These are phyloP conservation scores for Trichoderma sp. DNA, from an alignment of 2,329 filamentous ascomycete species.

Conservation along the genomic window DNA sequence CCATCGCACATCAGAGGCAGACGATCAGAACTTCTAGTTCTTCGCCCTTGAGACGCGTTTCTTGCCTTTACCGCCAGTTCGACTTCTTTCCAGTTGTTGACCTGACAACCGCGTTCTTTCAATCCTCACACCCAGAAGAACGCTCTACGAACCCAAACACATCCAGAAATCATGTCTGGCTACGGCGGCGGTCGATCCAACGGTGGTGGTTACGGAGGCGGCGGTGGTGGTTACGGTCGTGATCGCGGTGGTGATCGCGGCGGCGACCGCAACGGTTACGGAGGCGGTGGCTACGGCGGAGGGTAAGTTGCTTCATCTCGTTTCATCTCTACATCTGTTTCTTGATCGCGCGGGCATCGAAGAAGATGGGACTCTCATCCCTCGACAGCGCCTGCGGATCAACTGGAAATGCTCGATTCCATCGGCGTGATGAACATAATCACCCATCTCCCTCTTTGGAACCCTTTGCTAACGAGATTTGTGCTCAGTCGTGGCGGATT, in stretches of 20 bases:
- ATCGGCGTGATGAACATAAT: not conserved
- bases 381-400: not conserved
- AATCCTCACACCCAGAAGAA: not conserved
- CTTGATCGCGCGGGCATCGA: not conserved
- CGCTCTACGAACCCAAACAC: slow-evolving; percentile 23
- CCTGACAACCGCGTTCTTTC: slow-evolving; percentile 22
- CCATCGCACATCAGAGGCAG: slow-evolving; percentile 25
- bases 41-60: slow-evolving; percentile 26
- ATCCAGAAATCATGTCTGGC: slow-evolving; percentile 50
- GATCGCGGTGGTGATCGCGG: slow-evolving; percentile 47
- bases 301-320: slow-evolving; percentile 40
- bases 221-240: slow-evolving; percentile 46
- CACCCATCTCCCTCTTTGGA: not conserved
- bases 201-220: slow-evolving; percentile 39
- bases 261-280: slow-evolving; percentile 49
- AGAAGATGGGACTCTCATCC: not conserved
- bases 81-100: slow-evolving; percentile 6
- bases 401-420: not conserved
- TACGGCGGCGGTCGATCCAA: slow-evolving; percentile 43
- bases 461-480: slow-evolving; percentile 41
- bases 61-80: not conserved
- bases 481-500: slow-evolving; percentile 52
- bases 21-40: slow-evolving; percentile 7
- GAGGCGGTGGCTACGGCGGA: slow-evolving; percentile 42
- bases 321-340: not conserved